Percentiles rank a stretch among this genome's conserved stretches.
These are phyloP conservation scores for Kalaharituber pfeilii DNA, from an alignment of 2,329 filamentous ascomycete species.

Conservation along the genomic window DNA sequence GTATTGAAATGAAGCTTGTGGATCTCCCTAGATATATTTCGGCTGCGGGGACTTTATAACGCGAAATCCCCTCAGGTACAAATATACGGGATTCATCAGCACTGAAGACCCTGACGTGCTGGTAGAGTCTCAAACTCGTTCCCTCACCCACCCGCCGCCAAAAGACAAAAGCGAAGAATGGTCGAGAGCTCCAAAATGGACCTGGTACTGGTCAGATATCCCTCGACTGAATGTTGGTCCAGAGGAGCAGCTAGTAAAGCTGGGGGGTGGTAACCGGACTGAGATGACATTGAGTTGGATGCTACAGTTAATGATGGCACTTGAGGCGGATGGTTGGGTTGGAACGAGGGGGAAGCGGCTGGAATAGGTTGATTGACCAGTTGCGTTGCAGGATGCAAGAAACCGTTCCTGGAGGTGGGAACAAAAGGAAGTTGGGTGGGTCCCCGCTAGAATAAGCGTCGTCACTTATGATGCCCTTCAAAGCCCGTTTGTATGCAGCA, in stretches of 20 bases:
- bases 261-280: constrained; percentile 18
- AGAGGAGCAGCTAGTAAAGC: constrained; percentile 17
- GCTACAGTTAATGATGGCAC: constrained; percentile 21
- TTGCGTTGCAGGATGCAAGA: constrained; percentile 18
- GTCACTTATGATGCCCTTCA: too few species aligned
- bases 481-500: too few species aligned
- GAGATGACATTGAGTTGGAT: constrained; percentile 23
- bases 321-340: constrained; percentile 19
- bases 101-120: constrained; percentile 19
- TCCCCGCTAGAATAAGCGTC: too few species aligned
- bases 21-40: constrained; percentile 14
- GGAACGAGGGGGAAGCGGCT: constrained; percentile 21
- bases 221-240: constrained; percentile 18
- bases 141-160: constrained; percentile 4
- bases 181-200: constrained; percentile 13
- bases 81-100: constrained; percentile 18
- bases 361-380: constrained; percentile 20
- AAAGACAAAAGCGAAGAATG: background rate
- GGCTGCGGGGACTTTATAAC: constrained; percentile 14
- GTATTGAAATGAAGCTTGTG: constrained; percentile 18
- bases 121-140: constrained; percentile 7
- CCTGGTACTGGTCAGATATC: constrained; percentile 20
- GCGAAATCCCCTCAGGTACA: constrained; percentile 15
- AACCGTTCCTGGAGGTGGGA: constrained; percentile 19
- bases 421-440: constrained; percentile 18